Percentiles rank a stretch among this genome's conserved stretches.
Evolutionary conservation across 306 rosid species (phyloP).

Genomic region (Parietaria judaica): DNA sequence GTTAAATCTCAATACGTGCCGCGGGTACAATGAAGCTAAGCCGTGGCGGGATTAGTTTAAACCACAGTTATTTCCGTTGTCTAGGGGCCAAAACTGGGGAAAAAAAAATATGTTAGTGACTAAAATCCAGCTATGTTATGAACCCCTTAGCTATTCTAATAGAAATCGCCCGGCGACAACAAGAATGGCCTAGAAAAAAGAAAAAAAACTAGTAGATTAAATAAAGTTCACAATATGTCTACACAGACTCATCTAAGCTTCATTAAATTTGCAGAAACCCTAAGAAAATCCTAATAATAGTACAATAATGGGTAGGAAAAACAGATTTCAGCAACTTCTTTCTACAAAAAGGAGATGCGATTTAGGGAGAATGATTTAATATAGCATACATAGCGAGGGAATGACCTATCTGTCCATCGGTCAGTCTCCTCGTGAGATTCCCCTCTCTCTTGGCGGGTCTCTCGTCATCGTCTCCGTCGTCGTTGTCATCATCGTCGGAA

Average conservation of each 20-base stretch:
- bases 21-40: too few relatives aligned
- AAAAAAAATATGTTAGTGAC: too few relatives aligned
- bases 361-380: conserved; percentile 8
- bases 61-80: too few relatives aligned
- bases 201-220: conserved; percentile 17
- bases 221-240: neutral
- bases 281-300: conserved; percentile 1
- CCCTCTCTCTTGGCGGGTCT: conserved; percentile 83
- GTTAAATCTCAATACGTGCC: too few relatives aligned
- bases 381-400: neutral
- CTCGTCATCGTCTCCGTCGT: conserved; percentile 71
- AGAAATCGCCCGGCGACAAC: too few relatives aligned
- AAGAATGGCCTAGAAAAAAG: conserved; percentile 5
- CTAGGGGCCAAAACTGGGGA: too few relatives aligned
- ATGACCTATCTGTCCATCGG: conserved; percentile 37
- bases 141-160: too few relatives aligned
- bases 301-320: neutral
- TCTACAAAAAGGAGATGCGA: too few relatives aligned
- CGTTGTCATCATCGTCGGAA: conserved; percentile 27
- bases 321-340: conserved; percentile 26
- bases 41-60: too few relatives aligned
- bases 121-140: too few relatives aligned
- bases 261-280: conserved; percentile 25
- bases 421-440: conserved; percentile 22
- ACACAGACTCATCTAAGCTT: conserved; percentile 21